phyloP scores from a whole-genome alignment of 192 early-diverging fungal species.

The Entophlyctis luteolus region DNA sequence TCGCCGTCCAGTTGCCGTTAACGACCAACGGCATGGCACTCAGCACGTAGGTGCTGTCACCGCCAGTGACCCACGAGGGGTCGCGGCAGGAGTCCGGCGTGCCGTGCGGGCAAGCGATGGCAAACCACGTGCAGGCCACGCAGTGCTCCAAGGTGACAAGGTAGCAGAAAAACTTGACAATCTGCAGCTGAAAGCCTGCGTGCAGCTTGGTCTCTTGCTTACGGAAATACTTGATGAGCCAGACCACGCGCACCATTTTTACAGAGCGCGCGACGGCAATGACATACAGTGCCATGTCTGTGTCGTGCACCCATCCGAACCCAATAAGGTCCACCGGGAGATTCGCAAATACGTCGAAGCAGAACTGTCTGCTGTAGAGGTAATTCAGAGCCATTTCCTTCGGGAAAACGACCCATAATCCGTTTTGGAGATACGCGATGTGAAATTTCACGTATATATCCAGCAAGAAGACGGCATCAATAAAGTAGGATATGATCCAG shows the following conservation, averaged over 20 bases:
- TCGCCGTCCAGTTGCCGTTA: neutral
- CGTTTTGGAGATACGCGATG: constrained; percentile 48
- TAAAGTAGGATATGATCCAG: constrained; percentile 37
- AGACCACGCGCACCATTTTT: constrained; percentile 40
- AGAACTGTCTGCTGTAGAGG: constrained; percentile 38
- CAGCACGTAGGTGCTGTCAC: neutral
- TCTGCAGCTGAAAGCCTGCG: constrained; percentile 39
- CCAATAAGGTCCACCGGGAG: constrained; percentile 47
- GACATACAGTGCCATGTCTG: constrained; percentile 24
- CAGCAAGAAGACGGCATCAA: constrained; percentile 41
- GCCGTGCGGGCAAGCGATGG: constrained; percentile 36
- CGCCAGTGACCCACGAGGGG: constrained; percentile 36
- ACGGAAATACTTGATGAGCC: constrained; percentile 39
- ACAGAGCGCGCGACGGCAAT: constrained; percentile 29
- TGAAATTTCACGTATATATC: constrained; percentile 54
- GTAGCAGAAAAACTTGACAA: constrained; percentile 45
- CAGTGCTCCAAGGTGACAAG: constrained; percentile 37
- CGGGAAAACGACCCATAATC: constrained; percentile 54
- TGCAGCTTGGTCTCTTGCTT: constrained; percentile 46
- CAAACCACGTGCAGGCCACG: constrained; percentile 47
- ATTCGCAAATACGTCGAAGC: constrained; percentile 44
- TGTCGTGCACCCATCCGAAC: constrained; percentile 28
- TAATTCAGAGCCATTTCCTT: constrained; percentile 53
- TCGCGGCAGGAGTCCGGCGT: constrained; percentile 22
- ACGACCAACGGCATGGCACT: constrained; percentile 3